phyloP scores from a whole-genome alignment of 1,284 basidiomycete genomes.

The Ganoderma meredithae region DNA sequence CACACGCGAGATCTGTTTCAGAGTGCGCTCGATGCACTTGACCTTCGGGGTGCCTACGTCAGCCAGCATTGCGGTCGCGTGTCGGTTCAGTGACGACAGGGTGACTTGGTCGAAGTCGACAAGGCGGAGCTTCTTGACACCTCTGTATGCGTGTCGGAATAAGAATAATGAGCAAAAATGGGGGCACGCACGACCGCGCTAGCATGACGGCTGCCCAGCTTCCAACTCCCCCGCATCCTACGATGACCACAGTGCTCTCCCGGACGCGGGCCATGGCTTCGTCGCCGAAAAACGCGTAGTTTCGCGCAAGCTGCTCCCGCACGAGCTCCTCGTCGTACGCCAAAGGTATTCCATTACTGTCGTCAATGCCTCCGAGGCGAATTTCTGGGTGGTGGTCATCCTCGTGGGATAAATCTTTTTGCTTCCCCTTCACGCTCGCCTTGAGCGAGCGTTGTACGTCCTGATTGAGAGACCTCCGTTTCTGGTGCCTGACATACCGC shows the following conservation, averaged over 20 bases:
- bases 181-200: slow-evolving; percentile 74
- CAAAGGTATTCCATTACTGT: slow-evolving; percentile 16
- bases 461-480: slow-evolving; percentile 61
- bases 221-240: slow-evolving; percentile 97
- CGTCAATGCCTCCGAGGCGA: slow-evolving; percentile 14
- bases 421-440: slow-evolving; percentile 22
- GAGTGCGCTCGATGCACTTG: slow-evolving; percentile 75
- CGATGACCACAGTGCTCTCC: slow-evolving; percentile 81
- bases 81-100: slow-evolving; percentile 91
- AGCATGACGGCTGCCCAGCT: slow-evolving; percentile 97
- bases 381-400: slow-evolving; percentile 25
- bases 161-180: neutral
- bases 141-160: slow-evolving; percentile 50
- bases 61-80: slow-evolving; percentile 89
- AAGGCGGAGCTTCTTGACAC: slow-evolving; percentile 75
- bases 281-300: slow-evolving; percentile 95
- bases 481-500: slow-evolving; percentile 52
- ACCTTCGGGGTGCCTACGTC: slow-evolving; percentile 98
- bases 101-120: slow-evolving; percentile 95
- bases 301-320: slow-evolving; percentile 88
- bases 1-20: slow-evolving; percentile 76
- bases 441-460: slow-evolving; percentile 63
- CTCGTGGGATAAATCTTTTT: slow-evolving; percentile 9
- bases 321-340: slow-evolving; percentile 81
- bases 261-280: slow-evolving; percentile 88